phyloP scores from a whole-genome alignment of 371 early-diverging fungal species.

The Rhizomucor pusillus region DNA sequence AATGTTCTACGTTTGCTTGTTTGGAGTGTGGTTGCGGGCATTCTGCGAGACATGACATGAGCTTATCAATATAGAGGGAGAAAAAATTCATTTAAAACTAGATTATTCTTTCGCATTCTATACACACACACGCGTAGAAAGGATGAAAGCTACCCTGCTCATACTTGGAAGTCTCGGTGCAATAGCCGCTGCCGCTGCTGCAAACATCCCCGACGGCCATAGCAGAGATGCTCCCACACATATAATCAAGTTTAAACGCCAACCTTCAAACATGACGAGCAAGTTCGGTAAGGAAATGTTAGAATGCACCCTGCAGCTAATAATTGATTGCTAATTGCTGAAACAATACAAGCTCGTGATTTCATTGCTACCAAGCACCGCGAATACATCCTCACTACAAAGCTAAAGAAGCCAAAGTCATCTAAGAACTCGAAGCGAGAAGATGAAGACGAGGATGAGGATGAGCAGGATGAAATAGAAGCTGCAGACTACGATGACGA shows the following conservation, averaged over 20 bases:
- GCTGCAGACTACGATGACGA: constrained; percentile 1
- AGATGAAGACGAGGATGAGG: constrained; percentile 5
- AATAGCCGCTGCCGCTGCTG: constrained; percentile 1
- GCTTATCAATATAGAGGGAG: too few species aligned
- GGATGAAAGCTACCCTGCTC: too few species aligned
- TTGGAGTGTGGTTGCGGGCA: too few species aligned
- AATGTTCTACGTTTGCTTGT: too few species aligned
- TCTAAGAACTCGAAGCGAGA: constrained; percentile 1
- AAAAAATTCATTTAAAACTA: too few species aligned
- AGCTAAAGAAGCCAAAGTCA: not conserved
- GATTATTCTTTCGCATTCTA: too few species aligned
- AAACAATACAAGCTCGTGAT: constrained; percentile 2
- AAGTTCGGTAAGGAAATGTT: constrained; percentile 8
- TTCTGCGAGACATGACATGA: too few species aligned
- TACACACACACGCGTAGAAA: too few species aligned
- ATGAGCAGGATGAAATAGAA: constrained; percentile 1
- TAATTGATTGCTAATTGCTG: not conserved
- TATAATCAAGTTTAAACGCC: constrained; percentile 20
- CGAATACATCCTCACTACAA: constrained; percentile 2
- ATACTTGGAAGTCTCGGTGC: not conserved
- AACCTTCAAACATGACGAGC: not conserved
- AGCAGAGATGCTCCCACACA: constrained; percentile 8
- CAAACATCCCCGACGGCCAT: not conserved
- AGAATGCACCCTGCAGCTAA: not conserved
- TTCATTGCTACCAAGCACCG: constrained; percentile 9